These are phyloP conservation scores for Hyaloscypha finlandica DNA, from an alignment of 495 filamentous ascomycete species.

Conservation along the genomic window DNA sequence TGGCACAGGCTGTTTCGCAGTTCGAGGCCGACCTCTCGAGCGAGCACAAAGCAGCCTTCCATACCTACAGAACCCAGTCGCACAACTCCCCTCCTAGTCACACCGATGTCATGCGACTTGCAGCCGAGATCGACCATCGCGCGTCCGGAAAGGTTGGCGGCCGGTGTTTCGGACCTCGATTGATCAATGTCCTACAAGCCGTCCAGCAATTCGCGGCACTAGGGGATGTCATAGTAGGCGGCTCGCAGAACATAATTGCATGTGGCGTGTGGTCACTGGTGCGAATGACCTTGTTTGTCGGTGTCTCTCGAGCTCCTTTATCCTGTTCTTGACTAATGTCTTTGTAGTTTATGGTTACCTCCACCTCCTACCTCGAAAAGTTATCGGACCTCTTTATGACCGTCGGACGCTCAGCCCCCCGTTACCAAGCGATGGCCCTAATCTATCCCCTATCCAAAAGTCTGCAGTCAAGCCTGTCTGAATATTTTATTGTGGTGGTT, in stretches of 20 bases:
- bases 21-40: constrained; percentile 40
- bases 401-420: constrained; percentile 42
- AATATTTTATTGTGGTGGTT: constrained; percentile 48
- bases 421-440: constrained; percentile 43
- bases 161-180: constrained; percentile 40
- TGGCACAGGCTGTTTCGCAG: constrained; percentile 43
- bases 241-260: constrained; percentile 44
- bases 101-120: constrained; percentile 42
- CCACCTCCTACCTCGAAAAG: constrained; percentile 43
- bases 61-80: constrained; percentile 30
- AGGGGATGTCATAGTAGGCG: constrained; percentile 42
- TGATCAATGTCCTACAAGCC: constrained; percentile 35
- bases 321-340: constrained; percentile 33
- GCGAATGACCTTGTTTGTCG: constrained; percentile 39
- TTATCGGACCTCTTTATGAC: constrained; percentile 45
- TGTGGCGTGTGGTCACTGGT: constrained; percentile 44
- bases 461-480: constrained; percentile 41
- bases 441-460: constrained; percentile 43
- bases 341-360: constrained; percentile 37
- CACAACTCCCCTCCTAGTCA: constrained; percentile 30
- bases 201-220: constrained; percentile 42
- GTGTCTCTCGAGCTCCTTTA: constrained; percentile 29
- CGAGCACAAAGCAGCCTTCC: constrained; percentile 38
- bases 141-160: constrained; percentile 15
- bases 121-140: constrained; percentile 38